phyloP scores from a whole-genome alignment of 139 green algal species.

The Chlamydomonas asymmetrica region DNA sequence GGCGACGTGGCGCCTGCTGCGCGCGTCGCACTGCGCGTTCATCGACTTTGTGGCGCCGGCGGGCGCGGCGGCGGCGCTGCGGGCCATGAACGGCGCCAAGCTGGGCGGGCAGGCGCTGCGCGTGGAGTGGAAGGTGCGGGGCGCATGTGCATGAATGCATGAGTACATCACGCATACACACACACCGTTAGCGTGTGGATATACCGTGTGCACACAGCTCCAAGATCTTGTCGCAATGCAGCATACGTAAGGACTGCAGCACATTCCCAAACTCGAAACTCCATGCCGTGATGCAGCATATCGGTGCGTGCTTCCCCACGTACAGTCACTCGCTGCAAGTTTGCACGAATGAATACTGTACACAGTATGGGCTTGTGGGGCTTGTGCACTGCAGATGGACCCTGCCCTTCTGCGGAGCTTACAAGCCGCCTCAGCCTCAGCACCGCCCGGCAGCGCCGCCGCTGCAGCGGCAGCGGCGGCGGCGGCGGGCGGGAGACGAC shows the following conservation, averaged over 20 bases:
- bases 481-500: too few relatives aligned
- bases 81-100: conserved; percentile 8
- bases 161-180: not conserved
- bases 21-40: conserved; percentile 47
- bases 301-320: too few relatives aligned
- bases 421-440: too few relatives aligned
- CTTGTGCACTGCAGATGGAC: too few relatives aligned
- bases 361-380: too few relatives aligned
- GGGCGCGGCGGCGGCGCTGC: conserved; percentile 28
- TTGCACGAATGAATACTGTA: too few relatives aligned
- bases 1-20: conserved; percentile 38
- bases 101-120: conserved; percentile 21
- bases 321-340: too few relatives aligned
- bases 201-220: not conserved
- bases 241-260: not conserved
- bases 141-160: not conserved
- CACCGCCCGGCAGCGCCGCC: too few relatives aligned
- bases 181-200: not conserved
- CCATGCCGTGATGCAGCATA: too few relatives aligned
- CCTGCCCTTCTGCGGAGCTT: too few relatives aligned
- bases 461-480: too few relatives aligned
- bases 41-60: conserved; percentile 37
- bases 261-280: too few relatives aligned
- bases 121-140: conserved; percentile 18
- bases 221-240: not conserved